These are phyloP conservation scores for Arachis stenosperma DNA, from an alignment of 306 rosid genomes.

Conservation along the genomic window DNA sequence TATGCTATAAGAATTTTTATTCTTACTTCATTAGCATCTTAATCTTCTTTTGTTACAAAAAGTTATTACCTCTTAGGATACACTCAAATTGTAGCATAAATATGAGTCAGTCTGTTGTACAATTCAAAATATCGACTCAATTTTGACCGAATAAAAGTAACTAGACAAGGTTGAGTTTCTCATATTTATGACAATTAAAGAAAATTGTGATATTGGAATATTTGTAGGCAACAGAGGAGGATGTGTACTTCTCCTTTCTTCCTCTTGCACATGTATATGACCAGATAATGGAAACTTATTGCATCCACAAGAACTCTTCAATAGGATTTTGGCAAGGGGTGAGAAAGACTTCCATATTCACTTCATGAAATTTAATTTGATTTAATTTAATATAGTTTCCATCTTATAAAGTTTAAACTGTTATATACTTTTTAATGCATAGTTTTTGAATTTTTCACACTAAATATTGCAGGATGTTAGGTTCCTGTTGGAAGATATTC, in stretches of 20 bases:
- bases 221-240: slow-evolving; percentile 44
- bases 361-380: not conserved
- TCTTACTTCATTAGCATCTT: slow-evolving; percentile 25
- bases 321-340: slow-evolving; percentile 68
- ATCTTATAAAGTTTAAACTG: too few species aligned
- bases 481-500: slow-evolving; percentile 81
- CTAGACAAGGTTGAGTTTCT: not conserved
- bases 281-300: slow-evolving; percentile 79
- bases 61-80: too few species aligned
- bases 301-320: slow-evolving; percentile 70
- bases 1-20: slow-evolving; percentile 41
- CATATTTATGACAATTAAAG: not conserved
- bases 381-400: too few species aligned
- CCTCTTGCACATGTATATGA: slow-evolving; percentile 86
- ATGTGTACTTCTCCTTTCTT: slow-evolving; percentile 66
- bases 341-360: slow-evolving; percentile 37
- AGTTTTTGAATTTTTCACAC: slow-evolving; percentile 17
- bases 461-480: slow-evolving; percentile 70
- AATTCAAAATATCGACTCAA: too few species aligned
- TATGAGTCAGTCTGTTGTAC: too few species aligned
- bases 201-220: slow-evolving; percentile 2
- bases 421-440: slow-evolving; percentile 15
- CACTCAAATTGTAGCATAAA: too few species aligned
- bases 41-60: not conserved
- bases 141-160: too few species aligned